Base-by-base conservation (phyloP, 768 basidiomycete species). In the Amanita thiersii region DNA sequence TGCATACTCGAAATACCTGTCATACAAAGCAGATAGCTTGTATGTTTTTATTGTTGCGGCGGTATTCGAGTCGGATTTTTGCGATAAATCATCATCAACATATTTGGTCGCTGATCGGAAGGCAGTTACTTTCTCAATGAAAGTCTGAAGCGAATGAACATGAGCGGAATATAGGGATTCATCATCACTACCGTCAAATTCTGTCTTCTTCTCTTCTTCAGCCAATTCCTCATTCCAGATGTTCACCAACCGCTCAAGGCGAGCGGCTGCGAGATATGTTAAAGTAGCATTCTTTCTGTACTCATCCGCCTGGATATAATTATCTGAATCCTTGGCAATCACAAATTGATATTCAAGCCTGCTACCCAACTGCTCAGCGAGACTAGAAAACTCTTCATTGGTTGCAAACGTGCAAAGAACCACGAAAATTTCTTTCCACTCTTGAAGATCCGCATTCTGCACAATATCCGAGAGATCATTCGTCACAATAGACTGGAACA, bases 371-470 rank as follows among this genome's bases (percentile, higher is more conserved):
- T 93, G 88, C 60, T 97, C 93, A 1, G 85, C 82, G 5, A 99
- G 72, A n/a, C 75, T 69, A 8, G 81, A 63, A 53, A 97, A 98
- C 54, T 97, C 91, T 12, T 88, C 84, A 44, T 75, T 63, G 38
- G 65, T 73, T 1, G 93, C 90, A 62, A 93, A 99, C 0, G 94
- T 97, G 66, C 93, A 97, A 7, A 97, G 59, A 9, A 99, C 88
- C 26, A 94, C 93, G 50, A 98, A 97, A 39, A 93, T 88, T 60
- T 96, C 94, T 45, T 84, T 79, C 94, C 94, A 98, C 57, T 99
- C 92, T 30, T 78, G 69, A 38, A 98, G 58, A 51, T 98, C 92
- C 17, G 93, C 94, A 52, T 97, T 96, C 59, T 96, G 92, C 6
- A 97, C 93, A 38, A 98, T 80, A 57, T 97, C 96, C 14, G 77